A percentile compares a stretch with the other conserved stretches of the same genome.
phyloP scores from a whole-genome alignment of 768 basidiomycete species.

The Myochromella boudieri region DNA sequence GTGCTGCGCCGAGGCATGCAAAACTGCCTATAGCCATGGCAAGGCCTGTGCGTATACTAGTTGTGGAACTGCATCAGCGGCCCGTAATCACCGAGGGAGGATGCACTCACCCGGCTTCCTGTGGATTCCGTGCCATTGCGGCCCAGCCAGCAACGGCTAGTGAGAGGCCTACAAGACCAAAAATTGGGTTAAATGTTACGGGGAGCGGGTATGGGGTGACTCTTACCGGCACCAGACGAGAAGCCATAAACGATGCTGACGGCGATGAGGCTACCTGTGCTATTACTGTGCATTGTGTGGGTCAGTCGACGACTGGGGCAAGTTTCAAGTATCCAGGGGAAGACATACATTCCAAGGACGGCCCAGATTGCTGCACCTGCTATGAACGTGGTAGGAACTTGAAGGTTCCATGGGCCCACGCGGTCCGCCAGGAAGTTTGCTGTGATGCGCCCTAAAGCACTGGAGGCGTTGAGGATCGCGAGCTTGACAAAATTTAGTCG shows the following conservation, averaged over 20 bases:
- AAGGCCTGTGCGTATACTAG: slow-evolving; percentile 36
- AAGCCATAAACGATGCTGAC: slow-evolving; percentile 48
- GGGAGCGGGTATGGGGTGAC: neutral
- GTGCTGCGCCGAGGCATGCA: slow-evolving; percentile 30
- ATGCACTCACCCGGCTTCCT: slow-evolving; percentile 34
- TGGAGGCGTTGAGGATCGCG: slow-evolving; percentile 34
- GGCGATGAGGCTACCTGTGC: slow-evolving; percentile 33
- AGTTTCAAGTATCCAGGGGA: neutral
- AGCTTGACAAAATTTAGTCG: slow-evolving; percentile 20
- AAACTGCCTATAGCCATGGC: slow-evolving; percentile 33
- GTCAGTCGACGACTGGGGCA: neutral
- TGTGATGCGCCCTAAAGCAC: slow-evolving; percentile 33
- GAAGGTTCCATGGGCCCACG: slow-evolving; percentile 31
- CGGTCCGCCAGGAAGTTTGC: slow-evolving; percentile 32
- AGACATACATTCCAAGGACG: slow-evolving; percentile 34
- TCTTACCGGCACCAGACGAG: slow-evolving; percentile 46
- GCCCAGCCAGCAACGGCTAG: slow-evolving; percentile 28
- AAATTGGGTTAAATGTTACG: neutral
- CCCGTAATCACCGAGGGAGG: neutral
- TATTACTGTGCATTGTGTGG: slow-evolving; percentile 23
- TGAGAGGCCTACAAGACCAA: slow-evolving; percentile 29
- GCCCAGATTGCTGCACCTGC: slow-evolving; percentile 40
- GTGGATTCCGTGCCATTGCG: slow-evolving; percentile 29
- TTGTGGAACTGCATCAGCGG: neutral
- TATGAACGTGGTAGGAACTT: slow-evolving; percentile 31